These are phyloP conservation scores for Xylaria bambusicola DNA, from an alignment of 495 filamentous ascomycete genomes.

Conservation along the genomic window DNA sequence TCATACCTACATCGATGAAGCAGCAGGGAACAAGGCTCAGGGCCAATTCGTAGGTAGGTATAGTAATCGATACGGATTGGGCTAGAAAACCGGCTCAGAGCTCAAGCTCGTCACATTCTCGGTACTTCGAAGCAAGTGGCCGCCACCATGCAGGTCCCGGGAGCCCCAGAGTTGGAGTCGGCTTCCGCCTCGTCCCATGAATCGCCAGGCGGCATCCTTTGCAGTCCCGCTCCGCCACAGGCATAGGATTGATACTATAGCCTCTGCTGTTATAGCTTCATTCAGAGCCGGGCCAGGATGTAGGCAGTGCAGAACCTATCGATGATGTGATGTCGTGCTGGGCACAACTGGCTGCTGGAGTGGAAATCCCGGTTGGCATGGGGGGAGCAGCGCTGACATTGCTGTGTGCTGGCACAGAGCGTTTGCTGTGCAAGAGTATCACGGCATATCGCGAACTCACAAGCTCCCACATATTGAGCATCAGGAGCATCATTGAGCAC, in stretches of 20 bases:
- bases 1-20: too few species aligned
- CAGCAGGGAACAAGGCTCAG: background rate
- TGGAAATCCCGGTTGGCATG: background rate
- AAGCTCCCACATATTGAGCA: background rate
- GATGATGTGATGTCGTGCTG: too few species aligned
- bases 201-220: constrained; percentile 8
- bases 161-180: constrained; percentile 5
- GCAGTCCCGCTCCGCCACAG: constrained; percentile 8
- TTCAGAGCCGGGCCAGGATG: background rate
- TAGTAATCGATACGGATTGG: background rate
- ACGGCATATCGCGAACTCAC: background rate
- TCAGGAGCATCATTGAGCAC: background rate
- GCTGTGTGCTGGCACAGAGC: background rate
- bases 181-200: constrained; percentile 1
- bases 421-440: background rate
- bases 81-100: constrained; percentile 8
- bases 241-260: too few species aligned
- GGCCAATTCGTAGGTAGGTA: too few species aligned
- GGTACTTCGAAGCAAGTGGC: constrained; percentile 30
- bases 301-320: too few species aligned
- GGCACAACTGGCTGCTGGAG: background rate
- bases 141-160: constrained; percentile 34
- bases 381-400: constrained; percentile 1
- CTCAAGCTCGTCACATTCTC: constrained; percentile 22
- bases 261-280: background rate